phyloP scores from a whole-genome alignment of 2,329 filamentous ascomycete species.

The Lachnellula occidentalis region DNA sequence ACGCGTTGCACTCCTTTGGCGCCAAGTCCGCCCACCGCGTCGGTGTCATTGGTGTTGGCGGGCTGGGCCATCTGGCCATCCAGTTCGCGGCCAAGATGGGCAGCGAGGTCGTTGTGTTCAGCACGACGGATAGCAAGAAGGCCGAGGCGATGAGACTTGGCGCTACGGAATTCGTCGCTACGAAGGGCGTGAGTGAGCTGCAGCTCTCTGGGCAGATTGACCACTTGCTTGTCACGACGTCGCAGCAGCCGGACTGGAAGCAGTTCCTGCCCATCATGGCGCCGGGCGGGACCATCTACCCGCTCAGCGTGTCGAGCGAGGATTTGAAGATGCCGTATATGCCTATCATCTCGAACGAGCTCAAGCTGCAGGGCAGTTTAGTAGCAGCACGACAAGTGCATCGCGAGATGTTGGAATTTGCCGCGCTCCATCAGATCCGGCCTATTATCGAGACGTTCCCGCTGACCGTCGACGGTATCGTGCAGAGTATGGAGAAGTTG shows the following conservation, averaged over 20 bases:
- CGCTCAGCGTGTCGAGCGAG: slow-evolving; percentile 57
- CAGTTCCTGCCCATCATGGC: slow-evolving; percentile 56
- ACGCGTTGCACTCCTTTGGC: slow-evolving; percentile 34
- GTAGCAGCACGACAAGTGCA: slow-evolving; percentile 38
- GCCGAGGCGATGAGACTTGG: slow-evolving; percentile 55
- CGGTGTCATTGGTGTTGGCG: slow-evolving; percentile 50
- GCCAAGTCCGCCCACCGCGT: slow-evolving; percentile 28
- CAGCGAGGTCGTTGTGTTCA: slow-evolving; percentile 54
- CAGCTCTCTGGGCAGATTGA: slow-evolving; percentile 24
- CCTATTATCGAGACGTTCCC: slow-evolving; percentile 52
- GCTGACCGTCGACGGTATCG: slow-evolving; percentile 47
- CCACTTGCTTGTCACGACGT: slow-evolving; percentile 29
- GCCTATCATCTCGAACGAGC: slow-evolving; percentile 22
- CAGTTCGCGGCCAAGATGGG: slow-evolving; percentile 60
- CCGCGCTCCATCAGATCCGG: slow-evolving; percentile 52
- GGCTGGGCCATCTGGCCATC: slow-evolving; percentile 57
- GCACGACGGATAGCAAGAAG: slow-evolving; percentile 55
- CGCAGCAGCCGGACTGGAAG: slow-evolving; percentile 50
- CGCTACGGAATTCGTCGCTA: slow-evolving; percentile 50
- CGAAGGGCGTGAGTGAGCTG: slow-evolving; percentile 23
- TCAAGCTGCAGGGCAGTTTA: slow-evolving; percentile 27
- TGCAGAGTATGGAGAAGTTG: slow-evolving; percentile 51
- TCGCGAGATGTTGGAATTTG: slow-evolving; percentile 56
- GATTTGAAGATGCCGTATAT: slow-evolving; percentile 28
- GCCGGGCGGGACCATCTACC: slow-evolving; percentile 54